These are phyloP conservation scores for Lepidium africanum DNA, from an alignment of 345 rosid genomes.

Conservation along the genomic window DNA sequence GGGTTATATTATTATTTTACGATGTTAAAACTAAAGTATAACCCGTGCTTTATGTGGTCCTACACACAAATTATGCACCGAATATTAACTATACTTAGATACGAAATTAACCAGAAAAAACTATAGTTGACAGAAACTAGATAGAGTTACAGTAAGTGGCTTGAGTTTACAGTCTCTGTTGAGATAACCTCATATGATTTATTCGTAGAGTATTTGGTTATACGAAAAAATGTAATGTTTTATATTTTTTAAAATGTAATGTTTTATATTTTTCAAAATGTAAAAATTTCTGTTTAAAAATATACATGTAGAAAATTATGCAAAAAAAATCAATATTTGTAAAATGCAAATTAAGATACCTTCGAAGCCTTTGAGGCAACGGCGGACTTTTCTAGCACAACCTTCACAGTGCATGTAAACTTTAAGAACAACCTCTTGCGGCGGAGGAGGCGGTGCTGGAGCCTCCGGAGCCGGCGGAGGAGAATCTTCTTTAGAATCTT, in stretches of 20 bases:
- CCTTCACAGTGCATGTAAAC: conserved; percentile 99
- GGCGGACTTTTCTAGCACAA: conserved; percentile 88
- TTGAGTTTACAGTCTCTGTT: neutral
- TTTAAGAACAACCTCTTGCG: conserved; percentile 63
- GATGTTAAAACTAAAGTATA: conserved; percentile 6
- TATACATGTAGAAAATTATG: neutral
- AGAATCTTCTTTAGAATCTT: conserved; percentile 28
- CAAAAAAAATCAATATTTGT: neutral
- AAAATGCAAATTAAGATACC: conserved; percentile 29
- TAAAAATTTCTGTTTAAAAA: neutral
- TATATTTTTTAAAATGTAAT: neutral
- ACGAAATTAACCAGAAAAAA: neutral
- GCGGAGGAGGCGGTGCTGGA: conserved; percentile 57
- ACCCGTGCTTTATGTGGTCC: conserved; percentile 6
- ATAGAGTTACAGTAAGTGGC: neutral
- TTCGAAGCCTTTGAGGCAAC: conserved; percentile 73
- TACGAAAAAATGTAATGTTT: neutral
- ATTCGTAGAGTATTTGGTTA: neutral
- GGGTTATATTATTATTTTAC: neutral
- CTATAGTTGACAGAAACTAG: conserved; percentile 5
- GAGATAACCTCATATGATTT: neutral
- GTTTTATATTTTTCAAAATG: neutral
- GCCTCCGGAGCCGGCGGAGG: conserved; percentile 15
- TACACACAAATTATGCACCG: conserved; percentile 9
- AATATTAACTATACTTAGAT: conserved; percentile 2